Conservation (phyloP, 2,329 filamentous ascomycete genomes). For the Aspergillus flavus region DNA sequence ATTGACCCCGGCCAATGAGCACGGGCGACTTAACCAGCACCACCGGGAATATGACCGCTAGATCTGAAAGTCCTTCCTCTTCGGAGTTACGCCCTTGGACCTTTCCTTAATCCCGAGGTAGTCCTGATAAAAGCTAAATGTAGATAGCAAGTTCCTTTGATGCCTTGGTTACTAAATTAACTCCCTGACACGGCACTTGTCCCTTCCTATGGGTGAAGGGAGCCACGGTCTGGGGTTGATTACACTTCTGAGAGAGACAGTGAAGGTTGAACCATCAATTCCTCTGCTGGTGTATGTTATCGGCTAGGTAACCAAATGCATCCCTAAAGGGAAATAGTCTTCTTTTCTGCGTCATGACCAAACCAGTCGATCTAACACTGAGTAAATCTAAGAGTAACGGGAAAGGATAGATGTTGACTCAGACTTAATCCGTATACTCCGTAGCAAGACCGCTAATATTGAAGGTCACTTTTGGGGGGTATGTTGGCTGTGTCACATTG, state of each 20-base stretch:
- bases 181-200: neutral
- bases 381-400: neutral
- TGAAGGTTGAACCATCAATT: neutral
- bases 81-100: neutral
- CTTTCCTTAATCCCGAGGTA: slow-evolving; percentile 1
- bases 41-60: slow-evolving; percentile 13
- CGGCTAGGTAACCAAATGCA: neutral
- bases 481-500: neutral
- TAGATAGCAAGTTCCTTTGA: neutral
- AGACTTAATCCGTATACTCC: neutral
- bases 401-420: neutral
- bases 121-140: slow-evolving; percentile 19
- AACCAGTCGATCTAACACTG: neutral
- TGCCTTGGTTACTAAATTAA: neutral
- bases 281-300: neutral
- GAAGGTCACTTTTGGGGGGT: neutral
- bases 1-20: slow-evolving; percentile 22
- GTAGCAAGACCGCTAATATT: neutral
- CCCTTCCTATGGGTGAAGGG: neutral
- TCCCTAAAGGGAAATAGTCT: neutral
- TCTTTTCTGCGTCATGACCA: neutral
- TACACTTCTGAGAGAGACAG: neutral
- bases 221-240: neutral
- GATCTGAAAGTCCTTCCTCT: neutral
- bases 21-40: slow-evolving; percentile 11